Conservation (phyloP, 2,329 filamentous ascomycete species). For the Dendryphion nanum region DNA sequence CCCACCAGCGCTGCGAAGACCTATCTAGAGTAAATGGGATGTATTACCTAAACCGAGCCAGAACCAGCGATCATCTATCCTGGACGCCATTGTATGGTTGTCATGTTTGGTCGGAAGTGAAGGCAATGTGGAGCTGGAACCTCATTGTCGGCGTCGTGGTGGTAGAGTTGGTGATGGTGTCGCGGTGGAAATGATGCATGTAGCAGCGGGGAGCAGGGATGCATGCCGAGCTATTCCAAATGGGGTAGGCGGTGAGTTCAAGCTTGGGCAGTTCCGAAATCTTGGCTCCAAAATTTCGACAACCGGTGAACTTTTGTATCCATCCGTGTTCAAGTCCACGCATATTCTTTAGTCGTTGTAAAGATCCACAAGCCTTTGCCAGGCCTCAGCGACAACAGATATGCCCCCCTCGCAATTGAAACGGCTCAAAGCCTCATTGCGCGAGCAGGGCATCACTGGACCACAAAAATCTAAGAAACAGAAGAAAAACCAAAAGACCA, state of each 20-base stretch:
- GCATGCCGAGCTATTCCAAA: background rate
- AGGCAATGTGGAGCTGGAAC: background rate
- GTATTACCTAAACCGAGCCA: conserved; percentile 46
- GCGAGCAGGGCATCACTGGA: conserved; percentile 84
- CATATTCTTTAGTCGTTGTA: too few relatives aligned
- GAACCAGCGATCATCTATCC: conserved; percentile 46
- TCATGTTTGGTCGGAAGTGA: conserved; percentile 1
- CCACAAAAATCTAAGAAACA: conserved; percentile 95
- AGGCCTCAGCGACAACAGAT: too few relatives aligned
- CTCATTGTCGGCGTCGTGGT: conserved; percentile 1
- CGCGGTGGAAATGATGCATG: background rate
- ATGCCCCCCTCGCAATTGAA: conserved; percentile 98
- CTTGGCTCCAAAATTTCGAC: conserved; percentile 11
- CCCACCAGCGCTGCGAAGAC: conserved; percentile 32
- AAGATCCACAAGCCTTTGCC: too few relatives aligned
- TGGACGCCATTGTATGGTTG: conserved; percentile 28
- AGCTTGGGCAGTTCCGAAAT: conserved; percentile 8
- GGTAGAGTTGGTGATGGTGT: conserved; percentile 1
- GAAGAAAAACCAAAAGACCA: conserved; percentile 68
- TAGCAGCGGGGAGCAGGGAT: background rate
- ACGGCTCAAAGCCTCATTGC: conserved; percentile 85
- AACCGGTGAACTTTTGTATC: background rate
- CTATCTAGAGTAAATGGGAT: too few relatives aligned
- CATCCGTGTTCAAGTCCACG: too few relatives aligned
- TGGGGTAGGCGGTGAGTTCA: conserved; percentile 15